Evolutionary conservation across 2,329 filamentous ascomycete species (phyloP), one percentile per base, ranked within the genome.

Genomic region (Penicillium rolfsii): DNA sequence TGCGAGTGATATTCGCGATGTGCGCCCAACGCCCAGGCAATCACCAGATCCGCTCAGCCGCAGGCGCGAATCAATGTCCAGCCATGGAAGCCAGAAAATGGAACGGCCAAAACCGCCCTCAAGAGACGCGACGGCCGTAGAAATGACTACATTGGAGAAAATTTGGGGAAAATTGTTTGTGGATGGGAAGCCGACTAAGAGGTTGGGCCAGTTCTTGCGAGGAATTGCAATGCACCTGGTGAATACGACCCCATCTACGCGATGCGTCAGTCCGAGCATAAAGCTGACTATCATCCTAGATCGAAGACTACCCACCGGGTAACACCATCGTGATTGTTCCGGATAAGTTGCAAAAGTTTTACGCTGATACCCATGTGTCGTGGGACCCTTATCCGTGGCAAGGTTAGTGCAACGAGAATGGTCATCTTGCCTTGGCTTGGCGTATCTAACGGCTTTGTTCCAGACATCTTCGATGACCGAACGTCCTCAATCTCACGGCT

Each of bases 91-190:
- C 60, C 72, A 65, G 57, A 75, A 61, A 67, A 35, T 60, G 24
- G 69, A 77, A 9, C 71, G 79, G 19, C 78, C 79, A 2, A 77
- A 71, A 57, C 72, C 72, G 12, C 75, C 76, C 9, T 70, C 71
- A 16, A 73, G 79, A 30, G 72, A 77, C 46, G 72, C 75, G 24
- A 80, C 78, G 0, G 71, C 73, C 12, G 75, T 76, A 35, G 85
- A 87, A 61, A 73, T 83, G 62, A 87, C 84, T 1, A 84, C 85
- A 1, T 75, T 90, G 30, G 90, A 93, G 72, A 85, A 84, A 71
- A 88, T 88, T 71, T 96, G 92, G 92, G 89, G 91, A 5, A 82
- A 81, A 9, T 75, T 96, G 2, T 96, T 96, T 71, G 87, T 82
- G 2, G 81, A 87, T 30, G 89, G 88, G 0, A 82, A 84, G 58